Evolutionary conservation across 2,329 filamentous ascomycete genomes (phyloP).

Genomic region (Cytospora paraplurivora): DNA sequence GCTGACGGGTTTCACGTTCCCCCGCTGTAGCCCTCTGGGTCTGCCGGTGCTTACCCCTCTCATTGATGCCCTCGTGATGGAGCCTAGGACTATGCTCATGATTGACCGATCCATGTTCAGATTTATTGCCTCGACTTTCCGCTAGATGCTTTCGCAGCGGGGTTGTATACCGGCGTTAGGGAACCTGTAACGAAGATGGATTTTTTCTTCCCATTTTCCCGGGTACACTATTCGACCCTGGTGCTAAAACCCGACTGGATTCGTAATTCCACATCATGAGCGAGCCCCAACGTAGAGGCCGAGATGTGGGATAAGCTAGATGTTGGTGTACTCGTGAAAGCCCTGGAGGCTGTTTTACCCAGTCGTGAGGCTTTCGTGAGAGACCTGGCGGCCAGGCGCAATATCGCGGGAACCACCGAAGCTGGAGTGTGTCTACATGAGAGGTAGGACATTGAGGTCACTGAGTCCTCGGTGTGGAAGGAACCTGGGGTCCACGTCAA

Average conservation of each 20-base stretch:
- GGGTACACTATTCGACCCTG: not conserved
- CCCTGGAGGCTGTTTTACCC: not conserved
- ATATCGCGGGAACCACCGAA: not conserved
- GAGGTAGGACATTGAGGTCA: not conserved
- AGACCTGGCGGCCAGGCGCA: not conserved
- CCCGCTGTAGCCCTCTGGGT: not conserved
- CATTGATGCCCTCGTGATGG: not conserved
- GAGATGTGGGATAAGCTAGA: not conserved
- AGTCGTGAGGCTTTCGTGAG: not conserved
- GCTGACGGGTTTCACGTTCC: not conserved
- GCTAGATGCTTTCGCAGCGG: not conserved
- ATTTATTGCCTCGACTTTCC: not conserved
- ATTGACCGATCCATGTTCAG: not conserved
- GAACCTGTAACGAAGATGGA: not conserved
- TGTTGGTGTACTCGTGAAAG: not conserved
- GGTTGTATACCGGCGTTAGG: not conserved
- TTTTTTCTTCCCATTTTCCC: not conserved
- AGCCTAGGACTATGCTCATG: not conserved
- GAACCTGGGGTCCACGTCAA: not conserved
- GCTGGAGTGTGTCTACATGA: not conserved
- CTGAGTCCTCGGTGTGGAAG: not conserved
- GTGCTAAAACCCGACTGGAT: not conserved
- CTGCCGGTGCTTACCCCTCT: not conserved
- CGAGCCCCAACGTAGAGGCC: not conserved
- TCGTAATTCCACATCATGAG: not conserved